Evolutionary conservation across 1,284 basidiomycete species (phyloP), one percentile per base, ranked within the genome.

Genomic region (Erythrobasidium hasegawianum): DNA sequence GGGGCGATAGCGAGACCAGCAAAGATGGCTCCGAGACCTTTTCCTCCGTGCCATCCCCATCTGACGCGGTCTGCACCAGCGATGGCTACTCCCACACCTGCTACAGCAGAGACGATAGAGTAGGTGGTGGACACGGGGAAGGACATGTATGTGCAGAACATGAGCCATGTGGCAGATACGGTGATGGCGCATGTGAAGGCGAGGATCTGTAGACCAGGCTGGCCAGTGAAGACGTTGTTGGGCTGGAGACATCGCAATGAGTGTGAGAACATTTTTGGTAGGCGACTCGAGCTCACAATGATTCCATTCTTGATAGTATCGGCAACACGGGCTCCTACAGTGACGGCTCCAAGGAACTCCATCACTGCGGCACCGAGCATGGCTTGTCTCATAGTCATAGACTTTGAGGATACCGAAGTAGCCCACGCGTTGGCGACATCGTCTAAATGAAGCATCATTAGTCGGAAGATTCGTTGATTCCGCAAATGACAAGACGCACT

Each of bases 21-120:
- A 57, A 79, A 80, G 72, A 81, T 79, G 39, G 77, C 75, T 7
- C 71, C 78, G 43, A 81, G 71, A 68, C 80, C 81, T 70, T 78
- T 79, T 38, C 77, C 79, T 40, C 70, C 72, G 71, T 81, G 79
- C 81, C 81, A 82, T 9, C 81, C 80, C 81, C 81, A 82, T 49
- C 78, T 70, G 53, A 80, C 79, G 0, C 74, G 72, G n/a, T 75
- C 71, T 26, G 71, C 66, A 9, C 80, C 80, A 29, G 75, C 78
- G 11, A 77, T 71, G 1, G 81, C 81, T 18, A 82, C 78, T 67
- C 81, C 81, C 33, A 79, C 78, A 72, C 81, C 81, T 11, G 78
- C 79, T 4, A 81, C 71, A 0, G 80, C 80, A 1, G 79, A 79
- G 29, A 81, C 77, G 67, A 81, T 78, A 5, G 76, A 78, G 73